Conservation (phyloP, 306 rosid genomes). For the Luffa aegyptiaca region DNA sequence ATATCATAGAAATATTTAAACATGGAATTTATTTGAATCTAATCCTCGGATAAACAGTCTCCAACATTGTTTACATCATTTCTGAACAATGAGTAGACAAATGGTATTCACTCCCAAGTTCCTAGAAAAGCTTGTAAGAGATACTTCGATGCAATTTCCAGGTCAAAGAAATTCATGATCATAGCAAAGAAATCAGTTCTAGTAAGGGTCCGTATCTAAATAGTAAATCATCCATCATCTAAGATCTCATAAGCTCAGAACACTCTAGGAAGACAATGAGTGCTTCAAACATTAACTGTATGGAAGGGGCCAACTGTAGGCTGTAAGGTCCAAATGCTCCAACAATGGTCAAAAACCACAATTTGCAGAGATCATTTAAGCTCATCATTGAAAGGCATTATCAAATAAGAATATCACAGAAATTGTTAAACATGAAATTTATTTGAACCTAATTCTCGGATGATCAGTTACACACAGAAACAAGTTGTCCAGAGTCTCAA, state of each 20-base stretch:
- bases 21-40: background rate
- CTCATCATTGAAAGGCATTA: background rate
- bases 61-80: background rate
- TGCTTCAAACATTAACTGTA: background rate
- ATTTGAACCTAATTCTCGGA: background rate
- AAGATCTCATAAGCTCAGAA: background rate
- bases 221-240: background rate
- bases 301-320: background rate
- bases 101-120: background rate
- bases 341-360: background rate
- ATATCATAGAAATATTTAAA: background rate
- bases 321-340: background rate
- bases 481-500: background rate
- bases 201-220: background rate
- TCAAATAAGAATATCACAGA: background rate
- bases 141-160: background rate
- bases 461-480: background rate
- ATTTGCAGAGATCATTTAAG: background rate
- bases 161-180: background rate
- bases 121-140: background rate
- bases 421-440: background rate
- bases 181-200: background rate
- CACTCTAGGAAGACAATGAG: background rate
- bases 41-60: background rate
- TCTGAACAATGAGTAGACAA: background rate